Evolutionary conservation across 2,329 filamentous ascomycete species (phyloP).

Genomic region (Daldinia sp.): DNA sequence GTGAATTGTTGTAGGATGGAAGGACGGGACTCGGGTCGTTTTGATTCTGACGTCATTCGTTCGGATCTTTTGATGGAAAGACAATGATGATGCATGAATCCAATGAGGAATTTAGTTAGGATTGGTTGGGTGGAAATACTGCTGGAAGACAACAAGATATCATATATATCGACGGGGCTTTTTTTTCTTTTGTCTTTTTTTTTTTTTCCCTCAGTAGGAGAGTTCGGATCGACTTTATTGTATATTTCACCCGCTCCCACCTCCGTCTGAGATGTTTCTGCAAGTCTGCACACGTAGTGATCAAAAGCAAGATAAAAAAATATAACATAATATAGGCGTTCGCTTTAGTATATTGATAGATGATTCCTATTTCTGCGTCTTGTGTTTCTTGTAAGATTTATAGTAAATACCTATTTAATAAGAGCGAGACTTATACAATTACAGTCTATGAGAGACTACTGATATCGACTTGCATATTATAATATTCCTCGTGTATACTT

Average conservation of each 20-base stretch:
- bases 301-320: slow-evolving; percentile 25
- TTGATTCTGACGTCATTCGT: slow-evolving; percentile 31
- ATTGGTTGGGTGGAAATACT: slow-evolving; percentile 10
- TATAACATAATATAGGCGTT: slow-evolving; percentile 25
- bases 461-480: too few species aligned
- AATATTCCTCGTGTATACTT: too few species aligned
- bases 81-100: not conserved
- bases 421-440: too few species aligned
- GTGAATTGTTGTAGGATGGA: too few species aligned
- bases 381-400: not conserved
- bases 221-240: slow-evolving; percentile 12
- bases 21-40: slow-evolving; percentile 3
- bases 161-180: slow-evolving; percentile 19
- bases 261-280: slow-evolving; percentile 22
- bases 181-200: not conserved
- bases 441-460: too few species aligned
- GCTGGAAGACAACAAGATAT: not conserved
- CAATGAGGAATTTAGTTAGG: not conserved
- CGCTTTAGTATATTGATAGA: not conserved
- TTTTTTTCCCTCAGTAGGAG: slow-evolving; percentile 16
- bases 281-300: slow-evolving; percentile 21
- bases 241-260: slow-evolving; percentile 31
- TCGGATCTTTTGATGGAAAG: slow-evolving; percentile 17
- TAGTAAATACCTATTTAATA: not conserved
- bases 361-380: not conserved